Evolutionary conservation across 176 grass and related monocot species (phyloP).

Genomic region (Dendrocalamus sinicus): DNA sequence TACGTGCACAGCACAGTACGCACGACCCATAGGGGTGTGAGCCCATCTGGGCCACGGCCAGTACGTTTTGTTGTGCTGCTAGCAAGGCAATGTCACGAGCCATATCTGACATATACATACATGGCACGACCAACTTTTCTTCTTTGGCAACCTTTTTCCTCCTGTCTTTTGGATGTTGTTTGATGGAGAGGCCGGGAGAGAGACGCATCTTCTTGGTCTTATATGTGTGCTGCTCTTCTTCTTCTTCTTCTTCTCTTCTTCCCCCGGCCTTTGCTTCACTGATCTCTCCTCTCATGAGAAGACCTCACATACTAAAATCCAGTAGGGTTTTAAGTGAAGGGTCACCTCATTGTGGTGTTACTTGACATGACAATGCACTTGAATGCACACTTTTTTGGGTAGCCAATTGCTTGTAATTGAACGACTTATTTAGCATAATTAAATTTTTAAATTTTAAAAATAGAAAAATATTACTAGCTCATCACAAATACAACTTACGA

Average conservation of each 20-base stretch:
- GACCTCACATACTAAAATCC: not conserved
- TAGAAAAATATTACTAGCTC: too few species aligned
- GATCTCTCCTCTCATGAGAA: not conserved
- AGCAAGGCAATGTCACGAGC: constrained; percentile 32
- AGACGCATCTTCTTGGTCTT: not conserved
- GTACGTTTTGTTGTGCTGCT: constrained; percentile 30
- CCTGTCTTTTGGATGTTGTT: not conserved
- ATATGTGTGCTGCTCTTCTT: not conserved
- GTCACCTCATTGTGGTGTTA: not conserved
- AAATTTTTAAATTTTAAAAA: too few species aligned
- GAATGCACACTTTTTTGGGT: too few species aligned
- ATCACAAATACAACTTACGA: too few species aligned
- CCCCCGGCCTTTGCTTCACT: not conserved
- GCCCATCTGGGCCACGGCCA: constrained; percentile 31
- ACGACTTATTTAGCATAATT: too few species aligned
- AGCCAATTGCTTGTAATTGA: too few species aligned
- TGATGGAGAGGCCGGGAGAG: not conserved
- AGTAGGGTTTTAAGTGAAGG: not conserved
- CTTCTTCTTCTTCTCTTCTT: not conserved
- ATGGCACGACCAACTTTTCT: not conserved
- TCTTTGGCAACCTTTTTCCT: not conserved
- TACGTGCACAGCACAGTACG: not conserved
- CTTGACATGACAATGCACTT: too few species aligned
- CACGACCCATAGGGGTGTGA: constrained; percentile 19
- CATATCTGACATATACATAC: constrained; percentile 7